Evolutionary conservation across 1,284 basidiomycete species (phyloP).

Genomic region (Austroboletus novae-zelandiae): DNA sequence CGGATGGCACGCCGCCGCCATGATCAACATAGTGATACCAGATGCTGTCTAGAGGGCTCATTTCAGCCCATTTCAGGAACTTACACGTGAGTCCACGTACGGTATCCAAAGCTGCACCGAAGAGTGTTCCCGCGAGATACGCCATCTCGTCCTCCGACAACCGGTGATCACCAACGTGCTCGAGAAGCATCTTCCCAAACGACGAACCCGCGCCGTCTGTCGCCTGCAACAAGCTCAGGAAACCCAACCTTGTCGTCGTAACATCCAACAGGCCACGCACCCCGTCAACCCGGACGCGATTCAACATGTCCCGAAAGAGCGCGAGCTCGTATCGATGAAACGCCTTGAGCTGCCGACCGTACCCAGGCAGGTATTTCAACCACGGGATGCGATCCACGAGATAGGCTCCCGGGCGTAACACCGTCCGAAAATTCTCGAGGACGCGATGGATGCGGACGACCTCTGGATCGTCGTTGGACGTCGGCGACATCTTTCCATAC

Average conservation of each 20-base stretch:
- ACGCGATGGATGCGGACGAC: constrained; percentile 48
- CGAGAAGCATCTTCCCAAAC: constrained; percentile 10
- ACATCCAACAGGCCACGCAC: not conserved
- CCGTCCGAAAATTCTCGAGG: constrained; percentile 45
- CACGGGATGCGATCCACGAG: constrained; percentile 57
- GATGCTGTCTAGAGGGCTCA: constrained; percentile 2
- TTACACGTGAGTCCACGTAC: not conserved
- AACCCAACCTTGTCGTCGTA: not conserved
- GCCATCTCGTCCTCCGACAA: constrained; percentile 16
- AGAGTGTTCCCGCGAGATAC: constrained; percentile 10
- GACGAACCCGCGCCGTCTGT: not conserved
- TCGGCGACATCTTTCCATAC: constrained; percentile 54
- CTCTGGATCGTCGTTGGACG: constrained; percentile 53
- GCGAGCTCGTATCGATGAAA: constrained; percentile 54
- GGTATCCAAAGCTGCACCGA: constrained; percentile 7
- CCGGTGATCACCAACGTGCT: constrained; percentile 4
- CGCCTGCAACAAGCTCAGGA: not conserved
- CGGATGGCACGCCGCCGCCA: constrained; percentile 12
- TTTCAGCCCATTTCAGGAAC: not conserved
- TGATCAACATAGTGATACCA: constrained; percentile 8
- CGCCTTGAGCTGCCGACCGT: constrained; percentile 4
- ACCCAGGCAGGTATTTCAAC: constrained; percentile 38
- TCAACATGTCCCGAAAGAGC: constrained; percentile 26
- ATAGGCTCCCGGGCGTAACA: constrained; percentile 52
- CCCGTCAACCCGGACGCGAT: constrained; percentile 7